These are phyloP conservation scores for Cornus controversa DNA, from an alignment of 148 eudicot species.

Conservation along the genomic window DNA sequence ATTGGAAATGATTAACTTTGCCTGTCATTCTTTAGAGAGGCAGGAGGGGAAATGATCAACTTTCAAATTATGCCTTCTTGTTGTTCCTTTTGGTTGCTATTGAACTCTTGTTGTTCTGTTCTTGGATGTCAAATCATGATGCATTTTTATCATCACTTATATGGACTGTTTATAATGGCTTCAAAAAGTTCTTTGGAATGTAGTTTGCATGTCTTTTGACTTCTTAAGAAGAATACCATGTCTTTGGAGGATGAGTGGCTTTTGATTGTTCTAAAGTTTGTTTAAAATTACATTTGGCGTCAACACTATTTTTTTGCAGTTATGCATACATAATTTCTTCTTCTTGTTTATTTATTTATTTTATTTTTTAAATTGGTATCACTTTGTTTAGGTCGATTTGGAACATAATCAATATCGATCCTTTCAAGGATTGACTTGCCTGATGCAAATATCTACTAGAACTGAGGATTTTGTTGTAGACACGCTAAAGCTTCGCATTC, in stretches of 20 bases:
- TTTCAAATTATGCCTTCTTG: too few relatives aligned
- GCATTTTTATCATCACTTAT: background rate
- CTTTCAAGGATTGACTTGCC: slow-evolving; percentile 91
- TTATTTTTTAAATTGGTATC: background rate
- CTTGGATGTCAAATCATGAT: background rate
- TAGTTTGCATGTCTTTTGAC: background rate
- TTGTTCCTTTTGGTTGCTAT: background rate
- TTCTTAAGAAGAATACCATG: background rate
- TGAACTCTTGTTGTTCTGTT: background rate
- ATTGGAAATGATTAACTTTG: too few relatives aligned
- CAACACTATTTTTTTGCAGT: background rate
- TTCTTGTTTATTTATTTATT: background rate
- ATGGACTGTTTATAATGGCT: background rate
- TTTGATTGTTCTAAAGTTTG: background rate
- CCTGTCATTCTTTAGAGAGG: too few relatives aligned
- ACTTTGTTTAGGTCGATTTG: slow-evolving; percentile 70
- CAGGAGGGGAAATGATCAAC: too few relatives aligned
- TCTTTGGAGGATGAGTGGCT: background rate
- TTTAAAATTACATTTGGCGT: background rate
- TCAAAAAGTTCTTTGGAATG: background rate
- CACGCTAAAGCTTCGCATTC: slow-evolving; percentile 81
- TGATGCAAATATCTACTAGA: slow-evolving; percentile 98
- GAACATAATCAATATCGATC: slow-evolving; percentile 96
- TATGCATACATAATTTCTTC: background rate
- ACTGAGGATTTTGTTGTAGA: slow-evolving; percentile 93